Base-by-base conservation (phyloP, 2,329 filamentous ascomycete genomes). In the Pseudohalonectria lignicola region DNA sequence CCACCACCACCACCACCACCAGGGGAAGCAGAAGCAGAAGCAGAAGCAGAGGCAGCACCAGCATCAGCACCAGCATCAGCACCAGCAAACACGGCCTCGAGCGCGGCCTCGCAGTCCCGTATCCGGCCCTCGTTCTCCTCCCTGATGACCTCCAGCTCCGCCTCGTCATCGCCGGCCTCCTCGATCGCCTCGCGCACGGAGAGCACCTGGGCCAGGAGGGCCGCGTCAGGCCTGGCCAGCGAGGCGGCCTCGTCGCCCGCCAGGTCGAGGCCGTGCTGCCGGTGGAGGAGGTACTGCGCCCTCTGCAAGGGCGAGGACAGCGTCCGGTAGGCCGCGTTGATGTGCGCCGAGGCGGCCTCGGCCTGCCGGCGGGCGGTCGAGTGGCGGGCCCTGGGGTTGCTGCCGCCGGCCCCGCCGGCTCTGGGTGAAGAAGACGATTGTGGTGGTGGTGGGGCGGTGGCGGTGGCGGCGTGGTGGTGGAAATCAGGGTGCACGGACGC, bases 291-390 rank as follows among this genome's bases (percentile, higher is more conserved):
- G 56, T 96, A 94, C 57, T 95, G 86, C n/a, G 90, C 88, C 18
- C 92, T 76, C 34, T 75, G 60, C 11, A 98, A 66, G 13, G 92
- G 88, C 48, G 81, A 76, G 36, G 74, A 66, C 1, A 98, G 73
- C 3, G 88, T 94, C 52, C 77, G 81, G 69, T 93, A 96, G 1
- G 92, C 92, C 47, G 87, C 81, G 67, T 96, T 96, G 57, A 96
- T 88, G 19, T 76, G 72, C 7, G 86, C 75, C 9, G 83, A 92
- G n/a, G 79, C 66, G 0, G 78, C 82, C 57, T 93, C 85, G 16
- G 87, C 86, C 34, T 71, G 52, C 19, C 49, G 41, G 55, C 62
- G 48, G 46, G 51, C 45, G 17, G 29, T 28, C 3, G 50, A 44
- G 39, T 45, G 42, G 4, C 21, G 16, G 23, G 13, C 23, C 12